Evolutionary conservation across 2,329 filamentous ascomycete genomes (phyloP).

Genomic region (Cryphonectria carpinicola): DNA sequence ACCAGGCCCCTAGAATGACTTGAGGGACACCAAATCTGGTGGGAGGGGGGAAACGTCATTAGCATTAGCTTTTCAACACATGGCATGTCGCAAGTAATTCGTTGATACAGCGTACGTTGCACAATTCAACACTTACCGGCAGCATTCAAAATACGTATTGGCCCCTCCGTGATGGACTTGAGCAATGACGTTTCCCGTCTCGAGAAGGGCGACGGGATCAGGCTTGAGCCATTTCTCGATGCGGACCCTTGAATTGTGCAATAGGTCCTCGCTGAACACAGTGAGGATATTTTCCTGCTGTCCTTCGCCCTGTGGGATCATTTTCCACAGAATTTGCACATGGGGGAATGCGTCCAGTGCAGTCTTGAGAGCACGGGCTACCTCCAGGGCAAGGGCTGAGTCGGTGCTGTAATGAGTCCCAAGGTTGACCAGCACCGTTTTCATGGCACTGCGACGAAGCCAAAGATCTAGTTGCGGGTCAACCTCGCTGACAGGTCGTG

Average conservation of each 20-base stretch:
- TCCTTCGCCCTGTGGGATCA: constrained; percentile 3
- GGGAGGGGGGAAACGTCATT: neutral
- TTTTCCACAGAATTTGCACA: constrained; percentile 18
- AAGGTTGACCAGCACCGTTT: constrained; percentile 14
- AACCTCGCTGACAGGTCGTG: constrained; percentile 3
- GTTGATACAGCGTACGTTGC: neutral
- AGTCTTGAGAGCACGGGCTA: constrained; percentile 3
- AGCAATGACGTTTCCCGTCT: constrained; percentile 15
- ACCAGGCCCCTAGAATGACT: constrained; percentile 16
- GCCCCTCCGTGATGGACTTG: constrained; percentile 19
- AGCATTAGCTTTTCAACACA: neutral
- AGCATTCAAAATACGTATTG: constrained; percentile 21
- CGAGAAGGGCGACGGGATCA: constrained; percentile 15
- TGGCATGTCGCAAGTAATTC: neutral
- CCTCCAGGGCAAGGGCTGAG: constrained; percentile 5
- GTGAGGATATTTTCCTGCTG: neutral
- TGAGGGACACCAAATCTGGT: constrained; percentile 5
- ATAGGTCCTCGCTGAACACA: neutral
- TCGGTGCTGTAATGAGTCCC: constrained; percentile 17
- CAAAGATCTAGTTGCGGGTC: constrained; percentile 8
- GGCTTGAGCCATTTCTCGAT: constrained; percentile 18
- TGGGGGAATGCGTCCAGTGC: neutral
- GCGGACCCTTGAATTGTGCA: neutral
- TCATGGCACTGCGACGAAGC: constrained; percentile 5
- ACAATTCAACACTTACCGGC: neutral